Percentiles rank a stretch among this genome's conserved stretches.
Evolutionary conservation across 495 filamentous ascomycete genomes (phyloP).

Genomic region (Echria macrotheca): DNA sequence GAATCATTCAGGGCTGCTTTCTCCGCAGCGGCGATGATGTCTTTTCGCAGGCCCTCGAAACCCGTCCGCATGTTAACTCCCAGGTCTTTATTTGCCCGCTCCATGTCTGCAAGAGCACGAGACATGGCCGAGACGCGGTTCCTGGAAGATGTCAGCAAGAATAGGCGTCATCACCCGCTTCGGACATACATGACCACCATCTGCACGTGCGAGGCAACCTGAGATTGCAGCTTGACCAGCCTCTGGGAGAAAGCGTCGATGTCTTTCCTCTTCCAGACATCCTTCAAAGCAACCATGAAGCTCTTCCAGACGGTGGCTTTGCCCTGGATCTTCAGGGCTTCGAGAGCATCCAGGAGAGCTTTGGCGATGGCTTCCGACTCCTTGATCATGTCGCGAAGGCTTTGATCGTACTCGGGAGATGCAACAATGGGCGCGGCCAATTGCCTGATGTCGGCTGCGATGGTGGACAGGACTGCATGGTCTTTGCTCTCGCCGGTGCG

Average conservation of each 20-base stretch:
- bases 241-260: neutral
- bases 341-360: neutral
- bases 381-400: neutral
- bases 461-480: neutral
- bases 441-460: neutral
- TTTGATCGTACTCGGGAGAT: neutral
- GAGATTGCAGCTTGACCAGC: neutral
- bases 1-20: neutral
- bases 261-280: neutral
- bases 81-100: neutral
- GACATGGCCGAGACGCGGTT: neutral
- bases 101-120: neutral
- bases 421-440: neutral
- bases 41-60: neutral
- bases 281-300: neutral
- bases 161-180: neutral
- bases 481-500: neutral
- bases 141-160: neutral
- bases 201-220: neutral
- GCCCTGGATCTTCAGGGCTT: neutral
- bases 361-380: neutral
- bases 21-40: neutral
- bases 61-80: neutral
- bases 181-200: neutral
- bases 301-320: neutral